A percentile compares a stretch with the other conserved stretches of the same genome.
Evolutionary conservation across 345 rosid genomes (phyloP).

Genomic region (Salix purpurea): DNA sequence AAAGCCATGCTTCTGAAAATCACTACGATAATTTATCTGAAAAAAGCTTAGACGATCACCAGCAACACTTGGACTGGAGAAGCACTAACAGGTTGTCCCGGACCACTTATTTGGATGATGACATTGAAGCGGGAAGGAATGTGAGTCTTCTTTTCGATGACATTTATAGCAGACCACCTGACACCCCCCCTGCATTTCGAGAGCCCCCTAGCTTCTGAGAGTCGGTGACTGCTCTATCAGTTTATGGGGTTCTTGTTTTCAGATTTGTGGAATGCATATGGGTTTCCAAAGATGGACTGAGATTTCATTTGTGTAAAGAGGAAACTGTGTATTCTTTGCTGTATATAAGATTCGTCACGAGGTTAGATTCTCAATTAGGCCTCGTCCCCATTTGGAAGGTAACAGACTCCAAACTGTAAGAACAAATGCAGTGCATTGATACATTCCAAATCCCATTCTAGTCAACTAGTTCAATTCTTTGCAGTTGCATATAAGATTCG

Average conservation of each 20-base stretch:
- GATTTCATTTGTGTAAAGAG: constrained; percentile 5
- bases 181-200: constrained; percentile 32
- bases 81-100: constrained; percentile 33
- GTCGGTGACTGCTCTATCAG: neutral
- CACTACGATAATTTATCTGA: constrained; percentile 35
- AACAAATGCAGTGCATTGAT: constrained; percentile 19
- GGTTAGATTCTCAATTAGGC: constrained; percentile 22
- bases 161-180: constrained; percentile 64
- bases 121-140: constrained; percentile 50
- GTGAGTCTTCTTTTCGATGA: constrained; percentile 77
- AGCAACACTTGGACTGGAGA: constrained; percentile 39
- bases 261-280: constrained; percentile 27
- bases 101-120: constrained; percentile 39
- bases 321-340: constrained; percentile 46
- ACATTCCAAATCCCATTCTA: constrained; percentile 12
- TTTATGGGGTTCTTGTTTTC: neutral
- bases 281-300: constrained; percentile 25
- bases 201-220: constrained; percentile 24
- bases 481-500: too few relatives aligned
- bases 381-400: constrained; percentile 22
- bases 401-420: constrained; percentile 14
- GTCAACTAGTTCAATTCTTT: neutral
- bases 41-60: constrained; percentile 47
- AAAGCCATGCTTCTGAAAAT: constrained; percentile 20
- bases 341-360: constrained; percentile 41